Conservation (phyloP, 2,329 filamentous ascomycete species). For the Botrytis fragariae region DNA sequence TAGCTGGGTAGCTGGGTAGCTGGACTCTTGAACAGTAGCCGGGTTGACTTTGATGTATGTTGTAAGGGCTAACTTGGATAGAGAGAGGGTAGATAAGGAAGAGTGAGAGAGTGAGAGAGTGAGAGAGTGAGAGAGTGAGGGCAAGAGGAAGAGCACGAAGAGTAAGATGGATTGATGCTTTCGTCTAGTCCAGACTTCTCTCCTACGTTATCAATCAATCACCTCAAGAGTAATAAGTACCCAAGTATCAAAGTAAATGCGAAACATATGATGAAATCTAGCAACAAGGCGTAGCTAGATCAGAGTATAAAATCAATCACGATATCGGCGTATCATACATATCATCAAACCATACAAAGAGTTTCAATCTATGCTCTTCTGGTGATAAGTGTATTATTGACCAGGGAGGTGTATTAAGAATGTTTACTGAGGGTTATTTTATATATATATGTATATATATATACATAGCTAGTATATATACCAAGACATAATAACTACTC, state of each 20-base stretch:
- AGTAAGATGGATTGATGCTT: neutral
- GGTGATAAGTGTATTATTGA: neutral
- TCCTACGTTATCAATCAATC: neutral
- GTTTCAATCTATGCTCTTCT: neutral
- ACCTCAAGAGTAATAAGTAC: neutral
- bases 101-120: neutral
- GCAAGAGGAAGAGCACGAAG: neutral
- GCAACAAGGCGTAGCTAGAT: neutral
- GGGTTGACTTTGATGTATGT: neutral
- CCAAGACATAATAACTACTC: no score
- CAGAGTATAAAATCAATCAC: neutral
- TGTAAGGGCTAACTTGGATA: neutral
- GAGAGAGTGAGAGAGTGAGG: neutral
- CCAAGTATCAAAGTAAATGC: neutral
- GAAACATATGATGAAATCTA: neutral
- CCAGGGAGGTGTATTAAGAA: neutral
- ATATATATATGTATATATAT: neutral
- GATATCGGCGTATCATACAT: neutral
- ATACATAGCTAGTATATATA: neutral
- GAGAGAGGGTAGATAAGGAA: neutral
- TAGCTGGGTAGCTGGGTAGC: neutral
- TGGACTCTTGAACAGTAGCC: neutral
- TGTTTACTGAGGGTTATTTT: neutral
- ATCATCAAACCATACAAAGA: neutral
- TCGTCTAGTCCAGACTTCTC: neutral